Percentiles rank a stretch among this genome's conserved stretches.
Evolutionary conservation across 2,329 filamentous ascomycete species (phyloP).

Genomic region (Neonectria hederae): DNA sequence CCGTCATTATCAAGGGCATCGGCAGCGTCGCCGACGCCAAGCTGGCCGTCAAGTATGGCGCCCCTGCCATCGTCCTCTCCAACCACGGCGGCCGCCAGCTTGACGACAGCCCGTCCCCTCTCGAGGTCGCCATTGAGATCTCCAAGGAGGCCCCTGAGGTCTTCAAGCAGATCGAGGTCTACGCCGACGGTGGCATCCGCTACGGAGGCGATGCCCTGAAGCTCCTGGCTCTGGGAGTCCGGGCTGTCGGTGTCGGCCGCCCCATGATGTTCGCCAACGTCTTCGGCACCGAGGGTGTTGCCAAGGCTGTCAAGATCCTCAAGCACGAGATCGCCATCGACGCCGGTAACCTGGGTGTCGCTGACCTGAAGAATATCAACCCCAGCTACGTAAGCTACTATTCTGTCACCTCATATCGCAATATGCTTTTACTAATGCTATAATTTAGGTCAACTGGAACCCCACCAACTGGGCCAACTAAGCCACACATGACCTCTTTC

Average conservation of each 20-base stretch:
- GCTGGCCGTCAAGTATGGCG: slow-evolving; percentile 46
- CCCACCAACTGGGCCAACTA: slow-evolving; percentile 40
- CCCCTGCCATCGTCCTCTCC: slow-evolving; percentile 51
- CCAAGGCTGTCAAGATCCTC: slow-evolving; percentile 55
- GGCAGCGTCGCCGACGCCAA: slow-evolving; percentile 49
- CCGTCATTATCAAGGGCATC: slow-evolving; percentile 54
- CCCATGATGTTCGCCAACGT: slow-evolving; percentile 64
- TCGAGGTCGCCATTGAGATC: slow-evolving; percentile 53
- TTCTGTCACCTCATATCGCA: accelerated
- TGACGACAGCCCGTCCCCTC: slow-evolving; percentile 49
- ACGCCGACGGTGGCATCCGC: slow-evolving; percentile 55
- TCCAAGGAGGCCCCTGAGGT: slow-evolving; percentile 49
- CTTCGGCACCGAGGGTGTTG: slow-evolving; percentile 60
- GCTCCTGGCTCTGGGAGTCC: slow-evolving; percentile 55
- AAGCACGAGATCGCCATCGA: slow-evolving; percentile 60
- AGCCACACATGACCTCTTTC: not conserved
- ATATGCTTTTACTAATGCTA: not conserved
- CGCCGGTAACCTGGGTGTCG: slow-evolving; percentile 54
- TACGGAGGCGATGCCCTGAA: slow-evolving; percentile 56
- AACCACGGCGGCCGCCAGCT: slow-evolving; percentile 57
- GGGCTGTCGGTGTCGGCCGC: slow-evolving; percentile 57
- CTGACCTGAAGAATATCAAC: slow-evolving; percentile 49
- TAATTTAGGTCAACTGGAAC: slow-evolving; percentile 37
- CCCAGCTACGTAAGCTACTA: slow-evolving; percentile 37
- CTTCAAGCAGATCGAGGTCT: slow-evolving; percentile 52